These are phyloP conservation scores for Grigorovia yakushimaensis DNA, from an alignment of 805 yeast genomes.

Conservation along the genomic window DNA sequence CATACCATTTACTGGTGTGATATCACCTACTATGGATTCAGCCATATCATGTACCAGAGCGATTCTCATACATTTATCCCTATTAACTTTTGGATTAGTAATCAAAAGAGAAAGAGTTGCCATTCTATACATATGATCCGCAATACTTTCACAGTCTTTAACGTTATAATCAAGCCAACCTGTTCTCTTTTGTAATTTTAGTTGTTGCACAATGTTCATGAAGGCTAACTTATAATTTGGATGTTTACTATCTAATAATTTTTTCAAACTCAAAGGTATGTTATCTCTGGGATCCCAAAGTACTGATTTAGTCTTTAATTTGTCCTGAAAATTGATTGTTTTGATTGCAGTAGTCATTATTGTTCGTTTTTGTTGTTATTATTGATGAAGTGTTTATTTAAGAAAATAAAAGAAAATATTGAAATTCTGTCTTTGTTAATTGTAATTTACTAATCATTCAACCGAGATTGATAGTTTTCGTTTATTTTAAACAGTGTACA, in stretches of 20 bases:
- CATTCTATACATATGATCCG: constrained; percentile 98
- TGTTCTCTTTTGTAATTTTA: constrained; percentile 77
- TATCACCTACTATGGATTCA: constrained; percentile 88
- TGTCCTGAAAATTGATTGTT: neutral
- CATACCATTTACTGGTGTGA: constrained; percentile 71
- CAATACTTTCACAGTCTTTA: constrained; percentile 47
- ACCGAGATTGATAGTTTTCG: neutral
- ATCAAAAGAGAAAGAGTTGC: constrained; percentile 68
- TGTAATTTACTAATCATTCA: neutral
- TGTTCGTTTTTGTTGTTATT: neutral
- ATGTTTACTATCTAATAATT: constrained; percentile 16
- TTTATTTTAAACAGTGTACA: no score
- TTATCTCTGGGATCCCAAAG: constrained; percentile 39
- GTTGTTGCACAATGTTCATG: constrained; percentile 54
- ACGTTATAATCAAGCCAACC: constrained; percentile 78
- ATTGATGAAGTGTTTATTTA: neutral
- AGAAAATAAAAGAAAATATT: constrained; percentile 2
- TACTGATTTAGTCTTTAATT: neutral
- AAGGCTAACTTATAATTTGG: constrained; percentile 42
- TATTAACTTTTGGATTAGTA: constrained; percentile 41
- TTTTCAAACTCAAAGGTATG: constrained; percentile 32
- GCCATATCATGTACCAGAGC: constrained; percentile 92
- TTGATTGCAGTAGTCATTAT: neutral
- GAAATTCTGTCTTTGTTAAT: neutral
- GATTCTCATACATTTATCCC: constrained; percentile 67